phyloP scores from a whole-genome alignment of 345 rosid species.

The Isatis tinctoria region DNA sequence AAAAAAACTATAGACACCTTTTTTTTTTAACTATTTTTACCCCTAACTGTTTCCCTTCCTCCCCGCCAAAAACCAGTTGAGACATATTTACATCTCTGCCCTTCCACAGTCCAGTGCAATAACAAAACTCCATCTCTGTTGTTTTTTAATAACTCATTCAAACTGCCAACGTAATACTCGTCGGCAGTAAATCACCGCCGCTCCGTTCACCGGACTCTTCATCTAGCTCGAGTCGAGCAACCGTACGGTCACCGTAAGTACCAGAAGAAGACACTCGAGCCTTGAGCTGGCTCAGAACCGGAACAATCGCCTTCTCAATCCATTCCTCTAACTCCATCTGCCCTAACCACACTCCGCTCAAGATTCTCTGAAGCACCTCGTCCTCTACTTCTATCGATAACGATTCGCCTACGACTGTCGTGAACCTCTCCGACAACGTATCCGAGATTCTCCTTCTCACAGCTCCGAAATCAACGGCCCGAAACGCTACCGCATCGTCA shows the following conservation, averaged over 20 bases:
- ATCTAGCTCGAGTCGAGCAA: conserved; percentile 32
- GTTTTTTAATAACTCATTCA: conserved; percentile 5
- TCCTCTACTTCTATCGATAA: conserved; percentile 51
- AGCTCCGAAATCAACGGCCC: conserved; percentile 58
- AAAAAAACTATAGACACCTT: conserved; percentile 22
- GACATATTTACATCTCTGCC: conserved; percentile 32
- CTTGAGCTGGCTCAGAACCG: conserved; percentile 60
- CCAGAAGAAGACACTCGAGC: conserved; percentile 29
- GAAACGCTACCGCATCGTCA: conserved; percentile 63
- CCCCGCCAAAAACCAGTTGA: conserved; percentile 37
- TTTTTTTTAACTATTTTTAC: conserved; percentile 12
- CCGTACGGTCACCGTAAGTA: conserved; percentile 24
- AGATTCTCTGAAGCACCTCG: conserved; percentile 72
- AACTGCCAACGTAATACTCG: conserved; percentile 24
- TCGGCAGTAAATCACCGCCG: conserved; percentile 22
- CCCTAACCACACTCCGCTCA: conserved; percentile 68
- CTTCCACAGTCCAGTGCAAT: conserved; percentile 10
- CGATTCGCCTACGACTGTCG: conserved; percentile 35
- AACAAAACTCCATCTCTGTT: conserved; percentile 7
- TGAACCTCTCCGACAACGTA: conserved; percentile 47
- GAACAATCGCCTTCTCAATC: conserved; percentile 59
- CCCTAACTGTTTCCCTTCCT: conserved; percentile 19
- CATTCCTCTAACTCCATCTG: conserved; percentile 68
- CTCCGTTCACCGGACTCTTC: conserved; percentile 15
- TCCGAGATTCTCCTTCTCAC: conserved; percentile 40